A percentile compares a stretch with the other conserved stretches of the same genome.
phyloP scores from a whole-genome alignment of 1,284 basidiomycete species.

The Ganoderma resinaceum region DNA sequence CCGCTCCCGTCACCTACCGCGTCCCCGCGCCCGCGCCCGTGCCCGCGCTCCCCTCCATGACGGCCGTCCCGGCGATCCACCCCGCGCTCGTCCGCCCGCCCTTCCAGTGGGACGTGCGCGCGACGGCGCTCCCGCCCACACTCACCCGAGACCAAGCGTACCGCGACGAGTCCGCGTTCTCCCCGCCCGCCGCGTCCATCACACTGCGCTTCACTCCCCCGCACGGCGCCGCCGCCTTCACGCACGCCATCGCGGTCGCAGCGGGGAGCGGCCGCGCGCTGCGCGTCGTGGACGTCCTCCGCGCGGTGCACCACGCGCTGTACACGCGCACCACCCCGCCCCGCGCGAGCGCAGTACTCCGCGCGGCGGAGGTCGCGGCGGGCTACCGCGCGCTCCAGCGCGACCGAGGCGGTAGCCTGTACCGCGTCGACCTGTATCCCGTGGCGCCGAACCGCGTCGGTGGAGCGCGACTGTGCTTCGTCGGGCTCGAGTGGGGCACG shows the following conservation, averaged over 20 bases:
- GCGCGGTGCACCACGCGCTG: neutral
- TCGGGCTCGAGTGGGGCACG: neutral
- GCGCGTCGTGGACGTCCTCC: neutral
- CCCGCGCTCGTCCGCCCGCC: neutral
- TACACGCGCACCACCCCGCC: neutral
- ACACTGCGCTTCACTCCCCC: neutral
- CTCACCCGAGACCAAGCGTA: neutral
- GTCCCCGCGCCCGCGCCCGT: neutral
- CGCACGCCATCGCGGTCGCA: neutral
- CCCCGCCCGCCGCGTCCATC: neutral
- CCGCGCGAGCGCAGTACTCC: neutral
- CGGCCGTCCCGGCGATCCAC: neutral
- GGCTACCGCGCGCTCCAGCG: neutral
- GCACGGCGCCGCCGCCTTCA: neutral
- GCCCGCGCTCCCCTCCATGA: neutral
- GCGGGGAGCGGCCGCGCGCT: neutral
- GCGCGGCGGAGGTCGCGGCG: neutral
- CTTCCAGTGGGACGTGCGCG: slow-evolving; percentile 1
- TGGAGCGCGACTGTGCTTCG: neutral
- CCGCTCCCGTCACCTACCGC: neutral
- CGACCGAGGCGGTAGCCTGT: neutral
- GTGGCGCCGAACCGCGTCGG: neutral
- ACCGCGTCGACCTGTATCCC: neutral
- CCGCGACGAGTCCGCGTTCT: neutral
- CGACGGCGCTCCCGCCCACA: neutral